A percentile compares a stretch with the other conserved stretches of the same genome.
phyloP scores from a whole-genome alignment of 2,329 filamentous ascomycete genomes.

The Claviceps cyperi region DNA sequence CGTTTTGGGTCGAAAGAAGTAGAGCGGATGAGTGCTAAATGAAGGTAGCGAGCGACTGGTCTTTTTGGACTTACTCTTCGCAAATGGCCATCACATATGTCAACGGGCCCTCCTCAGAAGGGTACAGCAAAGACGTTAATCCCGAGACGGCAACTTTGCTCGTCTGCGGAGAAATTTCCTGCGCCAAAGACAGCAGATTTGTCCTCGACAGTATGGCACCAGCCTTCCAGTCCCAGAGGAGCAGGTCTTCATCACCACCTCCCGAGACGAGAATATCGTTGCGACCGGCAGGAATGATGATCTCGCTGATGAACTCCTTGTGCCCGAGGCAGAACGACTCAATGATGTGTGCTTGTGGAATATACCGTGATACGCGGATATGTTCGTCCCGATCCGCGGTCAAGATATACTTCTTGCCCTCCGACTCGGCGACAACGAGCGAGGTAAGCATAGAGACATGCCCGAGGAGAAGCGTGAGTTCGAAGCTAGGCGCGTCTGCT shows the following conservation, averaged over 20 bases:
- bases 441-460: conserved; percentile 93
- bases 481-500: conserved; percentile 40
- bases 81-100: conserved; percentile 34
- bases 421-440: conserved; percentile 38
- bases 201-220: conserved; percentile 39
- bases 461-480: conserved; percentile 67
- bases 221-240: conserved; percentile 68
- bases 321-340: conserved; percentile 85
- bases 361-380: conserved; percentile 71
- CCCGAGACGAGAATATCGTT: conserved; percentile 64
- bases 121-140: conserved; percentile 22
- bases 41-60: background rate
- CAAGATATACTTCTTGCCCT: conserved; percentile 33
- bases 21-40: background rate
- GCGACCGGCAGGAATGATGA: conserved; percentile 47
- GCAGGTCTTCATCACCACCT: conserved; percentile 67
- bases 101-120: conserved; percentile 13
- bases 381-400: conserved; percentile 51
- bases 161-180: conserved; percentile 20
- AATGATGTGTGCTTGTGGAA: conserved; percentile 75
- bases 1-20: background rate
- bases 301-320: conserved; percentile 63
- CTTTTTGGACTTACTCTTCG: conserved; percentile 35
- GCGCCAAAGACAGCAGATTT: conserved; percentile 32
- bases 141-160: conserved; percentile 33